Evolutionary conservation across 306 rosid genomes (phyloP), one percentile per base, ranked within the genome.

Genomic region (Prosopis cineraria): DNA sequence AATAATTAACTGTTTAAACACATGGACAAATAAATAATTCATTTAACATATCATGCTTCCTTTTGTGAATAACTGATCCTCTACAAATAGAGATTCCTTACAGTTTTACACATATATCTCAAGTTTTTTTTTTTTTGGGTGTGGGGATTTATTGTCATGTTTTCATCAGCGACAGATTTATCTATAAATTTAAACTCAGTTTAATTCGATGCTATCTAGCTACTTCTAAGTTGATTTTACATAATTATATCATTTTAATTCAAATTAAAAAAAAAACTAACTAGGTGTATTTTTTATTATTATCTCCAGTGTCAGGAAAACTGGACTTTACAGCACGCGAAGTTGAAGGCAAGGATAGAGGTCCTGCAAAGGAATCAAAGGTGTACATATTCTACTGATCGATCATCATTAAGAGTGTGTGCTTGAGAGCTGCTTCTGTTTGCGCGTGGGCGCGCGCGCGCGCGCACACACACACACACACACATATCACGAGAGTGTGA

Each of bases 261-360:
- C 30, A 24, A 55, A 55, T 10, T n/a, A n/a, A n/a, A 36, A 25
- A 25, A 56, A 7, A 25, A 56, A 56, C 63, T 17, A 25, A 25
- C 16, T 25, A 4, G 31, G 16, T 10, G 14, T 4, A 10, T 25
- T 24, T 56, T 25, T 58, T 58, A 5, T 58, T 27, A 58, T 27
- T 6, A 22, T 56, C 8, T 25, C 33, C 64, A 24, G 64, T 68
- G 48, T n/a, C 65, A 90, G 95, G 91, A 82, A 78, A 85, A 85
- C 83, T 93, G 94, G 98, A 69, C 74, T 37, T 85, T 91, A 55
- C 88, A 93, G 74, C 91, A 91, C 58, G 96, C 94, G 44, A 93
- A 89, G 82, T 87, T 91, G 65, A 91, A 91, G 80, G 95, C 91
- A 17, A 91, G 93, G 82, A 34, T 91, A 80, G 98, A 91, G 79